Evolutionary conservation across 805 yeast genomes (phyloP), one percentile per base, ranked within the genome.

Genomic region (Saccharomyces kudriavzevii): DNA sequence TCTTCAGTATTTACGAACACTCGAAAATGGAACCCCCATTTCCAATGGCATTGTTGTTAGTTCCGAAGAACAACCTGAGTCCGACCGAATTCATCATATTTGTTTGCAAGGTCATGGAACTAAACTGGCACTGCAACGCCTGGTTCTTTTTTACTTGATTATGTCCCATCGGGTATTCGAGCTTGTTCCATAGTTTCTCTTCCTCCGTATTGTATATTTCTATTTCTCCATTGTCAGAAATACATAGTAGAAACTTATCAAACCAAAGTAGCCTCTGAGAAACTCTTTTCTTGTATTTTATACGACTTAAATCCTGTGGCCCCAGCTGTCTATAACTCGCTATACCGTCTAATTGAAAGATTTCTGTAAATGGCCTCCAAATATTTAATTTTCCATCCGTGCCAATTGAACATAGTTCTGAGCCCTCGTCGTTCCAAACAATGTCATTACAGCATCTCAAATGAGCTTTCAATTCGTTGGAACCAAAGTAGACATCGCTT

Each of bases 371-470:
- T 2, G 68, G 67, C 2, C 58, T 52, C 97, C 97, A 91, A 1
- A 85, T 81, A 20, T 89, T 71, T 9, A 89, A 77, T 60, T 82
- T 85, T 51, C 90, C 96, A 67, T 91, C 97, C 50, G 81, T 78
- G 0, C 96, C 97, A 0, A 85, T 73, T 0, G 89, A 80, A 20
- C 83, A 70, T 31, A 92, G 63, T 45, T 77, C 73, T 40, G 76
- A 74, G 0, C 97, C 97, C 17, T 68, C 60, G 9, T 80, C 83
- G 54, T 80, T 79, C 94, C 96, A 91, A 14, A 76, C 70, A 3
- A 91, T 62, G 0, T 96, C 95, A 66, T 90, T 90, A 30, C 89
- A 89, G 0, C 85, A 81, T 2, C 84, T 86, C 63, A 82, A 75
- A 61, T 91, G 97, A 0, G 96, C 92, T 60, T 80, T 81, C 2